Evolutionary conservation across 1,284 basidiomycete genomes (phyloP).

Genomic region (Puccinia coronata): DNA sequence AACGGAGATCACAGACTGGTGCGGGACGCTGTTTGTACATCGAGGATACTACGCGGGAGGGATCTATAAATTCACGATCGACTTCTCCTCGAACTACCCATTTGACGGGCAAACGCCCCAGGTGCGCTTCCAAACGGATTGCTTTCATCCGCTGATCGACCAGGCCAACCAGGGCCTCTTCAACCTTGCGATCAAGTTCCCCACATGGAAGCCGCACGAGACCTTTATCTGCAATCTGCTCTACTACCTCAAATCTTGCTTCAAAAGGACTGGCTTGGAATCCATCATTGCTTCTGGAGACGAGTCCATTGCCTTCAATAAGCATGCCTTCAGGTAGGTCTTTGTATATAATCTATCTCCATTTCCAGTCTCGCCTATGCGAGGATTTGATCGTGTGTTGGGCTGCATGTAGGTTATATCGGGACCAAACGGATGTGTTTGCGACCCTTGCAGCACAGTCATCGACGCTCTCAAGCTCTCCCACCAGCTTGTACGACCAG

Average conservation of each 20-base stretch:
- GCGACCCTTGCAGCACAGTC: slow-evolving; percentile 48
- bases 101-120: slow-evolving; percentile 17
- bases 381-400: background rate
- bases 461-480: slow-evolving; percentile 37
- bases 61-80: slow-evolving; percentile 36
- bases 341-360: background rate
- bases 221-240: slow-evolving; percentile 34
- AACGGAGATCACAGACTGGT: slow-evolving; percentile 33
- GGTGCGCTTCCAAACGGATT: slow-evolving; percentile 38
- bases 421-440: slow-evolving; percentile 45
- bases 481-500: slow-evolving; percentile 35
- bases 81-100: slow-evolving; percentile 41
- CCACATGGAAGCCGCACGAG: slow-evolving; percentile 7
- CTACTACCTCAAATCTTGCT: slow-evolving; percentile 42
- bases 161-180: slow-evolving; percentile 29
- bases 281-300: slow-evolving; percentile 29
- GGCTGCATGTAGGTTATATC: slow-evolving; percentile 27
- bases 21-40: slow-evolving; percentile 45
- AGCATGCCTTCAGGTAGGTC: slow-evolving; percentile 41
- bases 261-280: slow-evolving; percentile 46
- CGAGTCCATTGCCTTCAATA: slow-evolving; percentile 35
- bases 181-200: slow-evolving; percentile 24
- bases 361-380: background rate
- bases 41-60: slow-evolving; percentile 46
- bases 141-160: slow-evolving; percentile 49